Conservation (phyloP, 1,139 yeast genomes). For the Saccharomycopsis phalli region DNA sequence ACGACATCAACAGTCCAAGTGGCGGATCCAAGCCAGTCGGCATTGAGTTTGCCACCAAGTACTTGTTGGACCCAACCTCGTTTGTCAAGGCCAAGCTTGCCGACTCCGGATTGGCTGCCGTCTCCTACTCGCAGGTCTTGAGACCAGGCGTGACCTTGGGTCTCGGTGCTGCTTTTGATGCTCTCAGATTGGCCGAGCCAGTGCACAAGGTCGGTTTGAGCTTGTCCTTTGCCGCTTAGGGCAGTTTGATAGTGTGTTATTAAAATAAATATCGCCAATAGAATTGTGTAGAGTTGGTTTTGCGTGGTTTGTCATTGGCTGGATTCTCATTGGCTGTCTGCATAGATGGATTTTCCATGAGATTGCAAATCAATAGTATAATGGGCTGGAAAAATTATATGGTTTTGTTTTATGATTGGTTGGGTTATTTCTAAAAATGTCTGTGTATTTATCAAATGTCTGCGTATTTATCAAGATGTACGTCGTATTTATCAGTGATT, state of each 20-base stretch:
- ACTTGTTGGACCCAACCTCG: conserved; percentile 77
- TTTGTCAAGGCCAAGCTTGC: conserved; percentile 96
- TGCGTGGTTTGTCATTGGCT: too few species aligned
- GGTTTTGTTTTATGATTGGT: too few species aligned
- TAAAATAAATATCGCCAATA: too few species aligned
- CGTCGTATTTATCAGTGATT: too few species aligned
- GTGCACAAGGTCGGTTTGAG: conserved; percentile 98
- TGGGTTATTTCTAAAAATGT: too few species aligned
- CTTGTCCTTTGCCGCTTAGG: conserved; percentile 79
- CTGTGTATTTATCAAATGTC: too few species aligned
- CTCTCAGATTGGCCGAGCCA: conserved; percentile 91
- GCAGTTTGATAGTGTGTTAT: conserved; percentile 2
- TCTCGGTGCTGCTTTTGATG: conserved; percentile 95
- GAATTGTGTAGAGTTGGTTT: too few species aligned
- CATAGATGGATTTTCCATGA: too few species aligned
- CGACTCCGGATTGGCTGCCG: conserved; percentile 91
- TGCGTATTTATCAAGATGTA: too few species aligned
- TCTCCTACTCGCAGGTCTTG: conserved; percentile 89
- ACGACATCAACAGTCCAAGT: conserved; percentile 78
- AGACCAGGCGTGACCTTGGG: conserved; percentile 98
- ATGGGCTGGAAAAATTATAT: too few species aligned
- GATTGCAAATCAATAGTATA: too few species aligned
- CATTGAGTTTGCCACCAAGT: conserved; percentile 94
- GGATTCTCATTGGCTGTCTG: too few species aligned
- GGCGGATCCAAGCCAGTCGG: conserved; percentile 50